phyloP scores from a whole-genome alignment of 2,329 filamentous ascomycete genomes.

The Colletotrichum navitas region DNA sequence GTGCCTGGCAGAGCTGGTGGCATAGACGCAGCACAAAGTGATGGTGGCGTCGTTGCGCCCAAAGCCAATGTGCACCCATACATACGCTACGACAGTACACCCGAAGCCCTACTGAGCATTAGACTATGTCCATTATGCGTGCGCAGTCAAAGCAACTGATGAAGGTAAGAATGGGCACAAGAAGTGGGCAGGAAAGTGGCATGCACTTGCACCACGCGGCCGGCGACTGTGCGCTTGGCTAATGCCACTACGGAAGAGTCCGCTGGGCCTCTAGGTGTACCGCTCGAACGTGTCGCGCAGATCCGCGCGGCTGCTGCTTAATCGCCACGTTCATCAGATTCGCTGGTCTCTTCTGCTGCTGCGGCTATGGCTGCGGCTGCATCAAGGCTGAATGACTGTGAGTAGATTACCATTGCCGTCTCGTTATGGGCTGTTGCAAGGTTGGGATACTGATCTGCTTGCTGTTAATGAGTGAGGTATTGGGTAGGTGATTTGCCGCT shows the following conservation, averaged over 20 bases:
- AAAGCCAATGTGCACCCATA: conserved; percentile 3
- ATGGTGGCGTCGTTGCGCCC: conserved; percentile 22
- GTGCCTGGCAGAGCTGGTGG: conserved; percentile 17
- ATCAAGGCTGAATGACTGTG: not conserved
- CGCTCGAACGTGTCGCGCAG: not conserved
- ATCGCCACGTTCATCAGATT: conserved; percentile 10
- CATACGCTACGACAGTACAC: conserved; percentile 10
- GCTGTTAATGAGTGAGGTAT: not conserved
- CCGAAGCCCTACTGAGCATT: not conserved
- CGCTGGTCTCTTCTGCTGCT: conserved; percentile 14
- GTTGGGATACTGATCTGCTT: not conserved
- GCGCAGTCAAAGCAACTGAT: conserved; percentile 15
- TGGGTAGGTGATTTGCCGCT: not conserved
- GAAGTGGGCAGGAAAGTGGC: not conserved
- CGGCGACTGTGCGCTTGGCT: conserved; percentile 25
- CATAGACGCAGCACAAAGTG: not conserved
- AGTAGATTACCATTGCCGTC: not conserved
- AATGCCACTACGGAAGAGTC: conserved; percentile 23
- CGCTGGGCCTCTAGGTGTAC: conserved; percentile 1
- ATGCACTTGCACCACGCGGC: conserved; percentile 4
- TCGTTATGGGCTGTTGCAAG: not conserved
- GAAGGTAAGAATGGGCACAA: not conserved
- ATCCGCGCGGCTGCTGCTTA: conserved; percentile 10
- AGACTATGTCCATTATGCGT: conserved; percentile 8
- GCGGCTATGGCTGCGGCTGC: not conserved